These are phyloP conservation scores for Candida caryicola DNA, from an alignment of 805 yeast species.

Conservation along the genomic window DNA sequence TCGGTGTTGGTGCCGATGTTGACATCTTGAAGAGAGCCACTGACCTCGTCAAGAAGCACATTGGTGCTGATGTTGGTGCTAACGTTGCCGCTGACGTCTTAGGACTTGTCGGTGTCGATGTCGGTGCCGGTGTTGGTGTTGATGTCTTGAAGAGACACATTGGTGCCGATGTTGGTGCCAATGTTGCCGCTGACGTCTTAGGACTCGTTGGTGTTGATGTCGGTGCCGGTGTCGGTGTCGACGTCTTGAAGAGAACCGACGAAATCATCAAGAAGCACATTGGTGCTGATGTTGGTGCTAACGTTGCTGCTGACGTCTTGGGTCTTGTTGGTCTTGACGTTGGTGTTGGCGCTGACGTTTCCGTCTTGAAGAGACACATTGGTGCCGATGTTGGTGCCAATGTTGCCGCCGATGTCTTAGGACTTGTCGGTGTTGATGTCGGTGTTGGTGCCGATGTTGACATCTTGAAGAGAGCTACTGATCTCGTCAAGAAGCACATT, in stretches of 20 bases:
- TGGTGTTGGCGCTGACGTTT: slow-evolving; percentile 7
- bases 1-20: slow-evolving; percentile 8
- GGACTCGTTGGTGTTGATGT: slow-evolving; percentile 9
- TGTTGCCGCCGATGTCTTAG: slow-evolving; percentile 9
- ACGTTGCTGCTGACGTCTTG: slow-evolving; percentile 3
- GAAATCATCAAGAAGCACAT: slow-evolving; percentile 3
- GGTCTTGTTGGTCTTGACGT: slow-evolving; percentile 8
- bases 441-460: slow-evolving; percentile 7
- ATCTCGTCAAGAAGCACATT: no score
- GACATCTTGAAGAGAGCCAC: slow-evolving; percentile 3
- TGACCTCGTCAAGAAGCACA: slow-evolving; percentile 2
- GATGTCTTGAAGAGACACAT: slow-evolving; percentile 10
- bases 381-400: slow-evolving; percentile 8
- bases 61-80: slow-evolving; percentile 7
- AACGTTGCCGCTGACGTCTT: slow-evolving; percentile 9
- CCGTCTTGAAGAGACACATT: slow-evolving; percentile 3
- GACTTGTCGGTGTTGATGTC: slow-evolving; percentile 9
- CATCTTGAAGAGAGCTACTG: slow-evolving; percentile 11
- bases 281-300: slow-evolving; percentile 7
- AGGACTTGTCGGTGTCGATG: slow-evolving; percentile 10
- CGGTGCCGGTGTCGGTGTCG: slow-evolving; percentile 8
- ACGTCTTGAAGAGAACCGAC: slow-evolving; percentile 2
- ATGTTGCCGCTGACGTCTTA: slow-evolving; percentile 7
- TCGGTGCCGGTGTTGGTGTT: slow-evolving; percentile 6
- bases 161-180: slow-evolving; percentile 9